A percentile compares a stretch with the other conserved stretches of the same genome.
Conservation (phyloP, 192 early-diverging fungal species). For the Pilaira anomala region DNA sequence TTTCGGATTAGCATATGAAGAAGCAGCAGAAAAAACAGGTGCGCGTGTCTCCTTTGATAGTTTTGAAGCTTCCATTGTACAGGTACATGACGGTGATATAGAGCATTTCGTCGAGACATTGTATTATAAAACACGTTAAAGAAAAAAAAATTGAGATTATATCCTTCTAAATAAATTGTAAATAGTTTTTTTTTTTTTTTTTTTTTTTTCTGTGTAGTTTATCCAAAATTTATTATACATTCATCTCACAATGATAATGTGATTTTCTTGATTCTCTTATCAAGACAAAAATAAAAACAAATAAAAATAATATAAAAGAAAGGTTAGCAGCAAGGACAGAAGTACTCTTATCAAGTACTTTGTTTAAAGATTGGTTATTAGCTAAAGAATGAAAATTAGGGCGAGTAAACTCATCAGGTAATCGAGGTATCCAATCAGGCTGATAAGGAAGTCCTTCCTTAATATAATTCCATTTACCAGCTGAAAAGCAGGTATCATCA, state of each 20-base stretch:
- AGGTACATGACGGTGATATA: constrained; percentile 73
- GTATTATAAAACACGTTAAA: constrained; percentile 18
- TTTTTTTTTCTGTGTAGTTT: too few species aligned
- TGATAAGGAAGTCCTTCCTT: not conserved
- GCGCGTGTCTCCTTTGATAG: constrained; percentile 67
- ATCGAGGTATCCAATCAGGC: not conserved
- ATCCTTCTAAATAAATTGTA: too few species aligned
- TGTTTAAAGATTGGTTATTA: too few species aligned
- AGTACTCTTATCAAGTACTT: too few species aligned
- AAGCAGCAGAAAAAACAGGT: constrained; percentile 62
- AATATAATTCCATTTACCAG: constrained; percentile 14
- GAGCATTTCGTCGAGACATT: constrained; percentile 57
- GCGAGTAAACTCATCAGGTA: constrained; percentile 4
- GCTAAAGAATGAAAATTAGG: not conserved
- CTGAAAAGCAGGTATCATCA: not conserved
- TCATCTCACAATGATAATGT: too few species aligned
- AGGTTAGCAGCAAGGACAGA: too few species aligned
- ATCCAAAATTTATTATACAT: too few species aligned
- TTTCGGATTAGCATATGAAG: constrained; percentile 83
- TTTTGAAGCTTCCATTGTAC: constrained; percentile 82
- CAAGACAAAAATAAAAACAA: too few species aligned
- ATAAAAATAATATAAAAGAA: too few species aligned
- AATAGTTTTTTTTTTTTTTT: too few species aligned
- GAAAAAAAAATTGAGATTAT: not conserved
- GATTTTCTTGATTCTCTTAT: too few species aligned